Evolutionary conservation across 306 rosid genomes (phyloP), one percentile per base, ranked within the genome.

Genomic region (Fagus sylvatica): DNA sequence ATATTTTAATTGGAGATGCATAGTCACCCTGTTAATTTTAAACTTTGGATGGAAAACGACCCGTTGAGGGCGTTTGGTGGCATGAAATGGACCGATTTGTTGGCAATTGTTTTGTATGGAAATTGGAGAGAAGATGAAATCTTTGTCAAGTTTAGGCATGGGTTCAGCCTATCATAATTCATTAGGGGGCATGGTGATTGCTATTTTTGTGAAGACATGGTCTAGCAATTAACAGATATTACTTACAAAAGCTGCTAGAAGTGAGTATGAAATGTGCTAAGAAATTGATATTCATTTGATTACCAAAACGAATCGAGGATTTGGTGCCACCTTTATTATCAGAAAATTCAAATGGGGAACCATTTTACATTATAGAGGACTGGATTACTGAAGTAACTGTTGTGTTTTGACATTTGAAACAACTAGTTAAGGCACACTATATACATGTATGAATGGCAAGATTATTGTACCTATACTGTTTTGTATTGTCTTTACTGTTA

Each of bases 1-100:
- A 81, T 78, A 81, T 83, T 22, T 84, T 76, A 48, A 81, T 84
- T 79, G 76, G 55, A 30, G 62, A 87, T 73, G 84, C 49, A 73
- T 69, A 78, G 71, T 81, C 87, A 82, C 74, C 55, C 75, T 22
- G 41, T 10, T 57, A 78, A n/a, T 81, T 39, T 79, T 76, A 69
- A 73, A 87, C 76, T 78, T 7, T 28, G 75, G 42, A 73, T 56
- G 69, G 84, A 88, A 81, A 85, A 79, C 72, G 87, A 81, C 81
- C 69, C 62, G 46, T 88, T 78, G 49, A 81, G 75, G 76, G 64
- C 61, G 3, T 79, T 85, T 72, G 72, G 57, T 77, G 73, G 62
- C 68, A 76, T 78, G 78, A 76, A 87, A 81, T 84, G 70, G 4
- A 78, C 48, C 32, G 73, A 30, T 72, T 75, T 79, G 13, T 62